A percentile compares a stretch with the other conserved stretches of the same genome.
Conservation (phyloP, 805 yeast species). For the Monosporozyma servazzii region DNA sequence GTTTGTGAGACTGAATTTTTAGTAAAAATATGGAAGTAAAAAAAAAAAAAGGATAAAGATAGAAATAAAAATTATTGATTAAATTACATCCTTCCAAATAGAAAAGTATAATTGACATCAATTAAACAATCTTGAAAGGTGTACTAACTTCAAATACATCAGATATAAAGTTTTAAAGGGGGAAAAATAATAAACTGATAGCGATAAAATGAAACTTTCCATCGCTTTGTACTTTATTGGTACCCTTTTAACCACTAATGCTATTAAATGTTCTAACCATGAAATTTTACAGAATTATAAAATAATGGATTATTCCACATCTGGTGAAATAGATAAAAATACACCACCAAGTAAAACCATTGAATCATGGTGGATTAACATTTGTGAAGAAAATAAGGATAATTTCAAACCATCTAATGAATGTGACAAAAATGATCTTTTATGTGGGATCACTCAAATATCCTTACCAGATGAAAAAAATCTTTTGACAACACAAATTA, state of each 20-base stretch:
- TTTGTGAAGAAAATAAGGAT: constrained; percentile 43
- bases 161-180: not conserved
- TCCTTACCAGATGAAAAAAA: constrained; percentile 38
- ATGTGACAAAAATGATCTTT: constrained; percentile 64
- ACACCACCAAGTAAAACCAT: constrained; percentile 76
- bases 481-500: constrained; percentile 48
- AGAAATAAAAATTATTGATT: not conserved
- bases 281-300: constrained; percentile 19
- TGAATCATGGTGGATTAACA: constrained; percentile 58
- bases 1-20: not conserved
- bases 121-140: not conserved
- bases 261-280: constrained; percentile 17
- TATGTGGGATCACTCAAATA: constrained; percentile 67
- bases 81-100: not conserved
- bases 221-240: not conserved
- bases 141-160: not conserved
- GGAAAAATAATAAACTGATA: not conserved
- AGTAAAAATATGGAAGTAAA: too few relatives aligned
- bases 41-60: not conserved
- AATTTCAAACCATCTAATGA: constrained; percentile 31
- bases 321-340: constrained; percentile 35
- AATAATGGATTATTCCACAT: constrained; percentile 28
- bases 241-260: not conserved
- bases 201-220: not conserved
- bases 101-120: not conserved